Conservation (phyloP, 805 yeast species). For the Saturnispora silvae region DNA sequence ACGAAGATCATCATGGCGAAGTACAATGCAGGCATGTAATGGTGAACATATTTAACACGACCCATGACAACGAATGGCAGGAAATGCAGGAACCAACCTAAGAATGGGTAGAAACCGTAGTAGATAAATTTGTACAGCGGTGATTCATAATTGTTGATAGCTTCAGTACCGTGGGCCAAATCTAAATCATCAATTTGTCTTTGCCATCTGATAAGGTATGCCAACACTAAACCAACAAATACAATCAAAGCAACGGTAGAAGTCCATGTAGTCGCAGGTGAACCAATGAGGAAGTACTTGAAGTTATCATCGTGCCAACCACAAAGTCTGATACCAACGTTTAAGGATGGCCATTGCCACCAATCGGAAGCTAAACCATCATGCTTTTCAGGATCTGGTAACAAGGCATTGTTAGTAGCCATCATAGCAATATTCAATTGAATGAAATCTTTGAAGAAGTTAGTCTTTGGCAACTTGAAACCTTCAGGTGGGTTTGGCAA, state of each 20-base stretch:
- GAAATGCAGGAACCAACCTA: constrained; percentile 86
- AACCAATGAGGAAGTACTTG: constrained; percentile 62
- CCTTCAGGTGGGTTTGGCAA: constrained; percentile 51
- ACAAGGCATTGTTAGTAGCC: constrained; percentile 74
- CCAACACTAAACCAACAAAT: constrained; percentile 36
- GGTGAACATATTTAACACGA: constrained; percentile 94
- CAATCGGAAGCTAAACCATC: constrained; percentile 64
- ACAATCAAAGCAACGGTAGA: constrained; percentile 50
- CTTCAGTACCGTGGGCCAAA: constrained; percentile 12
- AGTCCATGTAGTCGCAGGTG: constrained; percentile 72
- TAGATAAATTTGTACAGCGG: constrained; percentile 29
- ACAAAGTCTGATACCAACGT: constrained; percentile 67
- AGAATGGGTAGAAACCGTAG: constrained; percentile 75
- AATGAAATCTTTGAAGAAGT: constrained; percentile 65
- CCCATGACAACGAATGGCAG: constrained; percentile 89
- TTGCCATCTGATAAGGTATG: constrained; percentile 64
- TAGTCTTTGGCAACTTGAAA: constrained; percentile 62
- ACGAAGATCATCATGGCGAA: constrained; percentile 78
- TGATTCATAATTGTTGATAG: constrained; percentile 7
- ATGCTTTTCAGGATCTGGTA: constrained; percentile 66
- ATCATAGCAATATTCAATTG: constrained; percentile 77
- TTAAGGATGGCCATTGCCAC: constrained; percentile 86
- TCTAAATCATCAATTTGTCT: constrained; percentile 61
- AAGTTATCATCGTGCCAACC: constrained; percentile 51
- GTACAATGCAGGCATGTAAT: constrained; percentile 88